Conservation (phyloP, 495 filamentous ascomycete species). For the Lepraria neglecta region DNA sequence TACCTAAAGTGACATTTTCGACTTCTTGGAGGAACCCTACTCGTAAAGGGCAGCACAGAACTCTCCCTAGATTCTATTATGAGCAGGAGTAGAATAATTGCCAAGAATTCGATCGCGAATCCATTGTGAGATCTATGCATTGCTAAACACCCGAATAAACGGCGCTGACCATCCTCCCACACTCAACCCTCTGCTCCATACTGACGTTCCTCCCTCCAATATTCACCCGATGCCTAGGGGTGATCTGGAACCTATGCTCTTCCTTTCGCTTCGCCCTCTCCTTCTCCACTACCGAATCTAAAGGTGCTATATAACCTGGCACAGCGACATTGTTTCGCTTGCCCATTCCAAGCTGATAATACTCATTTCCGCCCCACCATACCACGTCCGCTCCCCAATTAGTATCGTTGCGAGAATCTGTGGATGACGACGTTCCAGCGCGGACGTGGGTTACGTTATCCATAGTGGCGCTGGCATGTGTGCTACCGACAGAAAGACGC, state of each 20-base stretch:
- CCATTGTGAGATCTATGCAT: too few species aligned
- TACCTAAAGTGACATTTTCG: too few species aligned
- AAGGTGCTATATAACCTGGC: constrained; percentile 71
- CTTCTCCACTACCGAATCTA: constrained; percentile 50
- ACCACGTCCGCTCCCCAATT: constrained; percentile 81
- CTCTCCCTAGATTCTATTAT: too few species aligned
- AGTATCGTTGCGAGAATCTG: constrained; percentile 54
- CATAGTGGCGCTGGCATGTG: constrained; percentile 74
- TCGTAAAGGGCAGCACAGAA: too few species aligned
- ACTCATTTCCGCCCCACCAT: constrained; percentile 93
- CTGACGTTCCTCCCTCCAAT: constrained; percentile 57
- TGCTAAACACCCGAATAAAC: constrained; percentile 55
- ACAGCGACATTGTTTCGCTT: constrained; percentile 69
- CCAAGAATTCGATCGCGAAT: too few species aligned
- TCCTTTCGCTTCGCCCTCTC: constrained; percentile 46
- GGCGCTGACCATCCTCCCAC: constrained; percentile 75
- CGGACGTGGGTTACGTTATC: constrained; percentile 63
- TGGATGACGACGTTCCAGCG: constrained; percentile 40
- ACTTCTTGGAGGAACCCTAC: too few species aligned
- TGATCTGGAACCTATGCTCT: constrained; percentile 78
- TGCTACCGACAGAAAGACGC: constrained; percentile 64
- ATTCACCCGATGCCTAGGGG: constrained; percentile 64
- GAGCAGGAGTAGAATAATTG: too few species aligned
- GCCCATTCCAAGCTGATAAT: constrained; percentile 86
- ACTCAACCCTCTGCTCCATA: constrained; percentile 84